Evolutionary conservation across 2,329 filamentous ascomycete genomes (phyloP).

Genomic region (Verticillium alfalfae): DNA sequence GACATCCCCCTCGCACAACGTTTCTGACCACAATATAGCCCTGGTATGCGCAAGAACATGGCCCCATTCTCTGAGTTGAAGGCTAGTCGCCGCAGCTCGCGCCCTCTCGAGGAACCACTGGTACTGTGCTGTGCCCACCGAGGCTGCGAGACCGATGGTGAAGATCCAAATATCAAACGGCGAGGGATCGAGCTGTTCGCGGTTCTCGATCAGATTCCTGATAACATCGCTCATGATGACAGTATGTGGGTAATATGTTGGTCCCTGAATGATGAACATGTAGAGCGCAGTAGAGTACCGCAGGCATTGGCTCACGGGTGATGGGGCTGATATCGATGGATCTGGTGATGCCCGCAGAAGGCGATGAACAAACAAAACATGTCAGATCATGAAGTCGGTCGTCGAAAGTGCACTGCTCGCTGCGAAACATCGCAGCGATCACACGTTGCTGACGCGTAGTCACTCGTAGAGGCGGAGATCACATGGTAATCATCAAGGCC

Average conservation of each 20-base stretch:
- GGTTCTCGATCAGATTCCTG: slow-evolving; percentile 20
- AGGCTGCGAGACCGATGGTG: slow-evolving; percentile 31
- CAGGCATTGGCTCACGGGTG: slow-evolving; percentile 32
- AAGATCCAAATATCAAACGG: slow-evolving; percentile 34
- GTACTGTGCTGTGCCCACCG: slow-evolving; percentile 17
- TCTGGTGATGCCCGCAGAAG: slow-evolving; percentile 24
- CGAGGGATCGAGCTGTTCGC: slow-evolving; percentile 14
- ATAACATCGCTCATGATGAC: slow-evolving; percentile 29
- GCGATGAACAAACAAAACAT: slow-evolving; percentile 45
- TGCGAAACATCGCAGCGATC: too few species aligned
- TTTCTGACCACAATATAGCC: slow-evolving; percentile 23
- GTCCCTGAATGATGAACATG: slow-evolving; percentile 48
- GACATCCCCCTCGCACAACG: slow-evolving; percentile 7
- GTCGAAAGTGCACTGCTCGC: too few species aligned
- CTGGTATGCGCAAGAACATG: slow-evolving; percentile 11
- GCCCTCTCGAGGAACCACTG: slow-evolving; percentile 23
- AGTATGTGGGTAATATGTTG: slow-evolving; percentile 50
- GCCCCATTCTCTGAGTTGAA: slow-evolving; percentile 4
- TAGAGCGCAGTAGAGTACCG: slow-evolving; percentile 41
- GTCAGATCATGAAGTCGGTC: slow-evolving; percentile 49
- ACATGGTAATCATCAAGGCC: neutral
- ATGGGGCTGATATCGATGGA: slow-evolving; percentile 1
- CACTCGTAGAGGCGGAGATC: slow-evolving; percentile 13
- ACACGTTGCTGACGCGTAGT: slow-evolving; percentile 26
- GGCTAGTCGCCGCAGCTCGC: neutral